These are phyloP conservation scores for Lepidium sativum DNA, from an alignment of 345 rosid species.

Conservation along the genomic window DNA sequence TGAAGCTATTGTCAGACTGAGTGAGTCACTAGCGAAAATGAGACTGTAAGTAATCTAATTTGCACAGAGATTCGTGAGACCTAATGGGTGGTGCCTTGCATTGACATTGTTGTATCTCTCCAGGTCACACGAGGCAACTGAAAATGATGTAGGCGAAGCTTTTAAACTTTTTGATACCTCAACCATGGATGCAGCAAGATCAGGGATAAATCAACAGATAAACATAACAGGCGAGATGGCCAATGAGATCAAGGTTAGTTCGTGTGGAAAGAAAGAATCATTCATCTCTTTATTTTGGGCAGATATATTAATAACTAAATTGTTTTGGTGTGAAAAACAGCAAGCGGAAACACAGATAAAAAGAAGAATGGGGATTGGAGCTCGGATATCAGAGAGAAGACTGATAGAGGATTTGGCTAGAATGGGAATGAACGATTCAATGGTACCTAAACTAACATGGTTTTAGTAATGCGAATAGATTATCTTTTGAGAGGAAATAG, in stretches of 20 bases:
- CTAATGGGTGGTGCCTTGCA: not conserved
- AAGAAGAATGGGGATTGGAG: conserved; percentile 84
- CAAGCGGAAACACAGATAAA: conserved; percentile 94
- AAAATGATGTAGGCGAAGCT: conserved; percentile 79
- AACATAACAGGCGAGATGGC: conserved; percentile 74
- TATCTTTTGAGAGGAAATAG: too few relatives aligned
- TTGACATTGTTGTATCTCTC: conserved; percentile 4
- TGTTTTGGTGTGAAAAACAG: conserved; percentile 27
- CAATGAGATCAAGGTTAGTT: conserved; percentile 63
- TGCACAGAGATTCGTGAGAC: not conserved
- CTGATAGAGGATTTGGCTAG: conserved; percentile 77
- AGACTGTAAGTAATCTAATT: conserved; percentile 55
- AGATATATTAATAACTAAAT: not conserved
- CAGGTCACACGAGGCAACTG: conserved; percentile 83
- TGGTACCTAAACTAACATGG: conserved; percentile 37
- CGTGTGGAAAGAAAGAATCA: not conserved
- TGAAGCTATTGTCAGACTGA: conserved; percentile 85
- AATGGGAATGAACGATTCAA: conserved; percentile 88
- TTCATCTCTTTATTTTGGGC: not conserved
- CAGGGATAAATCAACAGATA: conserved; percentile 87
- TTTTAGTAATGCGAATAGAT: not conserved
- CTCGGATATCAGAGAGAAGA: conserved; percentile 77
- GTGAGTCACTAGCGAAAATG: conserved; percentile 93
- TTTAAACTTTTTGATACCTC: conserved; percentile 80
- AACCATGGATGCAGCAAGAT: conserved; percentile 95